These are phyloP conservation scores for Lichtheimia hyalospora DNA, from an alignment of 371 early-diverging fungal genomes.

Conservation along the genomic window DNA sequence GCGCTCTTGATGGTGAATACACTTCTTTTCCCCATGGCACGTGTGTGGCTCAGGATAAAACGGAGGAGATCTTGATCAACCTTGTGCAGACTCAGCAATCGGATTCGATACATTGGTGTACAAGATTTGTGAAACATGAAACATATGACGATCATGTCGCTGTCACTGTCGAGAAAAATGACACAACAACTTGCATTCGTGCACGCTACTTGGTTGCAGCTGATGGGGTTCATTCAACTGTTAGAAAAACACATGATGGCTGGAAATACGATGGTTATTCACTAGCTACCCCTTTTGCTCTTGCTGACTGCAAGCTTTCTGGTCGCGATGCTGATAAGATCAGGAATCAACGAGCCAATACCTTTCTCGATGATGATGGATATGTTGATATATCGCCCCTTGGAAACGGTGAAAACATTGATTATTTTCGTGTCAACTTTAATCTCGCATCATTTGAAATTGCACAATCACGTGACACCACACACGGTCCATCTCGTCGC, in stretches of 20 bases:
- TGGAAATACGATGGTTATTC: slow-evolving; percentile 41
- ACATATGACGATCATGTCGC: slow-evolving; percentile 23
- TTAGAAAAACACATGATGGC: slow-evolving; percentile 20
- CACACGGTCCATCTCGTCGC: not conserved
- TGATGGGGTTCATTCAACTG: slow-evolving; percentile 41
- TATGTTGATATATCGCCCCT: not conserved
- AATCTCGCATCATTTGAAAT: slow-evolving; percentile 7
- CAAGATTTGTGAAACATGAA: slow-evolving; percentile 23
- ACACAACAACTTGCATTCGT: not conserved
- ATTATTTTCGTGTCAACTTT: slow-evolving; percentile 1
- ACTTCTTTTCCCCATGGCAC: slow-evolving; percentile 28
- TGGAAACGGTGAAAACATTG: not conserved
- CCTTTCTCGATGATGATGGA: slow-evolving; percentile 3
- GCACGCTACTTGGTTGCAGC: slow-evolving; percentile 39
- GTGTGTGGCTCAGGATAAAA: slow-evolving; percentile 22
- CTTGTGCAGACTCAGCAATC: slow-evolving; percentile 4
- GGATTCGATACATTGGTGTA: slow-evolving; percentile 21
- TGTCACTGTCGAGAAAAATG: slow-evolving; percentile 20
- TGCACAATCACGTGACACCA: not conserved
- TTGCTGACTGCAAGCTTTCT: slow-evolving; percentile 30
- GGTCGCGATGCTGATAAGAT: slow-evolving; percentile 10
- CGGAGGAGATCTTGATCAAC: slow-evolving; percentile 16
- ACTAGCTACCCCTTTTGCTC: slow-evolving; percentile 22
- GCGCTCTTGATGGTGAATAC: slow-evolving; percentile 17
- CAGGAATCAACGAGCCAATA: slow-evolving; percentile 8